A percentile compares a stretch with the other conserved stretches of the same genome.
These are phyloP conservation scores for Lentinula novae-zelandiae DNA, from an alignment of 1,284 basidiomycete genomes.

Conservation along the genomic window DNA sequence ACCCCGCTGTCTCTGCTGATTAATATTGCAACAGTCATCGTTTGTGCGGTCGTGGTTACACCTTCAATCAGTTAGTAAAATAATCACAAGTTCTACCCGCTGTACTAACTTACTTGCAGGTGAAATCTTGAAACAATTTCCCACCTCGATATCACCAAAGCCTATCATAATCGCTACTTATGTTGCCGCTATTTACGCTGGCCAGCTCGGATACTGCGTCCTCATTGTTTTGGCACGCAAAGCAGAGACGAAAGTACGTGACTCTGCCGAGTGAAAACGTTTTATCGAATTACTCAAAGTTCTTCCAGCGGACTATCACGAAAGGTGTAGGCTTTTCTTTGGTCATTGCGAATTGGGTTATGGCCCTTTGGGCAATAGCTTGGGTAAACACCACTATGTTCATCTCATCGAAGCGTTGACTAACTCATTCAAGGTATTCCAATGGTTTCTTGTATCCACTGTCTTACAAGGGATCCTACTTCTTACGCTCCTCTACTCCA, in stretches of 20 bases:
- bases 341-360: constrained; percentile 77
- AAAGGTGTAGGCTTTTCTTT: constrained; percentile 78
- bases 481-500: constrained; percentile 61
- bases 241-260: constrained; percentile 72
- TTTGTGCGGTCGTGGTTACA: constrained; percentile 50
- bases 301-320: constrained; percentile 52
- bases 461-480: constrained; percentile 59
- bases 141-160: constrained; percentile 72
- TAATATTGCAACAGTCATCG: constrained; percentile 57
- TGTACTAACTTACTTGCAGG: constrained; percentile 22
- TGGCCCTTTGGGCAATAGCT: constrained; percentile 80
- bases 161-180: constrained; percentile 64
- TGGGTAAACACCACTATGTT: constrained; percentile 49
- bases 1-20: constrained; percentile 76
- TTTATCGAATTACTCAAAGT: not conserved
- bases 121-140: constrained; percentile 52
- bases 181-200: constrained; percentile 55
- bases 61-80: constrained; percentile 48
- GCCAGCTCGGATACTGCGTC: constrained; percentile 78
- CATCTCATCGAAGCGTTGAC: not conserved
- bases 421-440: constrained; percentile 41
- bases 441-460: constrained; percentile 59
- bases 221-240: constrained; percentile 70
- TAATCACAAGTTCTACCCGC: not conserved
- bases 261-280: not conserved